Percentiles rank a stretch among this genome's conserved stretches.
Evolutionary conservation across 306 rosid genomes (phyloP).

Genomic region (Coriaria nepalensis): DNA sequence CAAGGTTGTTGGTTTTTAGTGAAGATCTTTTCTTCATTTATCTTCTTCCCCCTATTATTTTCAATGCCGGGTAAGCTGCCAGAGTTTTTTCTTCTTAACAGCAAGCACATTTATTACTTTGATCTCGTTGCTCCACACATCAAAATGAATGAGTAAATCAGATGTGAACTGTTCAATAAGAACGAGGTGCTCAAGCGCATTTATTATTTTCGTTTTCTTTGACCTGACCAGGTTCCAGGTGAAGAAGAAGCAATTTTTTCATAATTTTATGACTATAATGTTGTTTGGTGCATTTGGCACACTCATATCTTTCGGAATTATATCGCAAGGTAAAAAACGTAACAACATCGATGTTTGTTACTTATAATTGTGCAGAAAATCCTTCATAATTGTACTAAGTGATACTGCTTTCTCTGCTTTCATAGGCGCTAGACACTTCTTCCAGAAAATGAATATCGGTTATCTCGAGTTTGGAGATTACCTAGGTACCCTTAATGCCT

Average conservation of each 20-base stretch:
- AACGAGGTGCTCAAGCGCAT: background rate
- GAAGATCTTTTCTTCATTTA: constrained; percentile 94
- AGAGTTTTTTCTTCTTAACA: background rate
- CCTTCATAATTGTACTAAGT: constrained; percentile 3
- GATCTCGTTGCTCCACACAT: no score
- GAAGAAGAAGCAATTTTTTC: constrained; percentile 93
- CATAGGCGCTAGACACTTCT: constrained; percentile 84
- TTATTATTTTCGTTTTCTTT: constrained; percentile 11
- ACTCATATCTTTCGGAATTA: constrained; percentile 72
- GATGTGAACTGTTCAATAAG: no score
- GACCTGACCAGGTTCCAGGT: constrained; percentile 67
- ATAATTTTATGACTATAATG: constrained; percentile 80
- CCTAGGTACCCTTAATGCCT: constrained; percentile 43
- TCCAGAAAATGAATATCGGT: constrained; percentile 60
- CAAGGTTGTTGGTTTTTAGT: constrained; percentile 63
- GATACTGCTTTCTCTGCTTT: constrained; percentile 10
- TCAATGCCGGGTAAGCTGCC: constrained; percentile 88
- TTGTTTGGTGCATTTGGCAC: constrained; percentile 91
- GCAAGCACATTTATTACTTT: no score
- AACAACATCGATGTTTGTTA: background rate
- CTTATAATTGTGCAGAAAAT: background rate
- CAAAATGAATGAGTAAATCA: no score
- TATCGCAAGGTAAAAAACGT: constrained; percentile 57
- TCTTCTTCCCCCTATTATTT: constrained; percentile 95
- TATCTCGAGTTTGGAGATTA: constrained; percentile 79